phyloP scores from a whole-genome alignment of 1,139 yeast genomes.

The Kodamaea sp. region DNA sequence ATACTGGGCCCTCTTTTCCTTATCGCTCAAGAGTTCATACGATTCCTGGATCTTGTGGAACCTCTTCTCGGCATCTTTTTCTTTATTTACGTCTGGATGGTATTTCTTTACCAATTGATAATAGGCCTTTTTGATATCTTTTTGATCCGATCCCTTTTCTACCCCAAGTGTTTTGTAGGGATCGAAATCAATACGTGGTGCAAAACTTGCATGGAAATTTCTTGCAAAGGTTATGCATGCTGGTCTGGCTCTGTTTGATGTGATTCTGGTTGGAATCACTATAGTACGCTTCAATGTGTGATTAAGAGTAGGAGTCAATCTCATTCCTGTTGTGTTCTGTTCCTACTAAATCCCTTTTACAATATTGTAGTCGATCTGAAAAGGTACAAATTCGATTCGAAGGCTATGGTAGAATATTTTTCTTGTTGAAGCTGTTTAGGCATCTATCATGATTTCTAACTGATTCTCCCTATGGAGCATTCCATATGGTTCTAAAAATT shows the following conservation, averaged over 20 bases:
- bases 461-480: too few species aligned
- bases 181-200: constrained; percentile 47
- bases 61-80: constrained; percentile 78
- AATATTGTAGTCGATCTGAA: too few species aligned
- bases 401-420: too few species aligned
- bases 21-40: constrained; percentile 87
- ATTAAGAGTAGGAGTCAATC: constrained; percentile 9
- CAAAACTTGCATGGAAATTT: constrained; percentile 29
- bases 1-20: constrained; percentile 82
- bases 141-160: constrained; percentile 64
- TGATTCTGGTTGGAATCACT: constrained; percentile 4
- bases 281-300: constrained; percentile 5
- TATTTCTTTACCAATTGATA: constrained; percentile 88
- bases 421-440: too few species aligned
- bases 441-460: too few species aligned
- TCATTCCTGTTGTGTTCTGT: constrained; percentile 7
- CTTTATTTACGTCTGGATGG: constrained; percentile 97
- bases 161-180: constrained; percentile 89
- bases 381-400: too few species aligned
- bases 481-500: constrained; percentile 12
- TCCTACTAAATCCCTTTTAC: too few species aligned
- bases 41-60: constrained; percentile 95
- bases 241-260: constrained; percentile 4
- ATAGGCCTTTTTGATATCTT: constrained; percentile 91
- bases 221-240: constrained; percentile 8